Conservation (phyloP, 495 filamentous ascomycete species). For the Aspergillus sclerotiicarbonarius region DNA sequence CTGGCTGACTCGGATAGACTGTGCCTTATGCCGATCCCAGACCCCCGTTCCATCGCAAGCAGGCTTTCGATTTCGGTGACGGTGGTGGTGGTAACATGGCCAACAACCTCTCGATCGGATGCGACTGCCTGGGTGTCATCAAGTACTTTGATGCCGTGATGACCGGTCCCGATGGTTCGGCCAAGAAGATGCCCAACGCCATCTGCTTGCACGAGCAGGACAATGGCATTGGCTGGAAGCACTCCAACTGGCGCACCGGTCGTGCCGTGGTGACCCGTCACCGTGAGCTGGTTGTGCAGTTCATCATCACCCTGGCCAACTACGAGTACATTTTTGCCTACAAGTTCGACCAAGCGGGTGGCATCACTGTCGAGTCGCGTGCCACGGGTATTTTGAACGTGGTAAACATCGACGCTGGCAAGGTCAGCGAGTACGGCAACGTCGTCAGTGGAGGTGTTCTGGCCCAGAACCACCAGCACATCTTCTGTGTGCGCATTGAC, state of each 20-base stretch:
- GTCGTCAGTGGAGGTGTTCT: slow-evolving; percentile 85
- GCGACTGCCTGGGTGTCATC: slow-evolving; percentile 68
- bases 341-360: slow-evolving; percentile 84
- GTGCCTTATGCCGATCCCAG: slow-evolving; percentile 67
- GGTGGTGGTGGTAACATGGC: slow-evolving; percentile 66
- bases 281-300: slow-evolving; percentile 66
- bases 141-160: slow-evolving; percentile 64
- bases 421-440: slow-evolving; percentile 67
- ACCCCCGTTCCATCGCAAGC: slow-evolving; percentile 66
- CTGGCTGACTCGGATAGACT: slow-evolving; percentile 35
- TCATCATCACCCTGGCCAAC: slow-evolving; percentile 78
- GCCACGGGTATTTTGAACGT: slow-evolving; percentile 89
- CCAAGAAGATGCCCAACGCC: slow-evolving; percentile 57
- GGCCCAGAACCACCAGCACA: slow-evolving; percentile 82
- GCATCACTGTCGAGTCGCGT: slow-evolving; percentile 75
- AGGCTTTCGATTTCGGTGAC: slow-evolving; percentile 73
- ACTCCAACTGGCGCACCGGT: slow-evolving; percentile 69
- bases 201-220: slow-evolving; percentile 73
- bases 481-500: slow-evolving; percentile 88
- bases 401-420: slow-evolving; percentile 72
- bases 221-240: slow-evolving; percentile 67
- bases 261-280: slow-evolving; percentile 61
- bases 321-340: slow-evolving; percentile 89
- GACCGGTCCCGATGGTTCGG: slow-evolving; percentile 53
- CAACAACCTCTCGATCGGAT: slow-evolving; percentile 68